These are phyloP conservation scores for Protea cynaroides DNA, from an alignment of 164 flowering plant species.

Conservation along the genomic window DNA sequence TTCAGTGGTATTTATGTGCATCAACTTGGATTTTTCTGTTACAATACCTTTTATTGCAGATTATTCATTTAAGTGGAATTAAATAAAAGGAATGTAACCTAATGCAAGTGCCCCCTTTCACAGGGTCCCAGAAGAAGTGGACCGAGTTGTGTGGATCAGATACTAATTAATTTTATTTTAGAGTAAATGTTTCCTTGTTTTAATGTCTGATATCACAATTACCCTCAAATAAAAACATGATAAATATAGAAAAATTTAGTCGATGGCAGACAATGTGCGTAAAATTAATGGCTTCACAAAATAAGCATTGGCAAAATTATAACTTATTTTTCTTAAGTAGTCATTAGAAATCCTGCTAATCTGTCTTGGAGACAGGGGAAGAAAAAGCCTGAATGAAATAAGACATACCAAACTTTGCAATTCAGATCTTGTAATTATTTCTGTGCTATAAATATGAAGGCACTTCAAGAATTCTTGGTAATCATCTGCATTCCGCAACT, in stretches of 20 bases:
- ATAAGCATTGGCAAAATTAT: neutral
- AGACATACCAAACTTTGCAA: conserved; percentile 67
- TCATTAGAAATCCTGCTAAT: neutral
- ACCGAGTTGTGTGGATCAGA: no score
- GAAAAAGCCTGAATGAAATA: neutral
- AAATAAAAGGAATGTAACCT: no score
- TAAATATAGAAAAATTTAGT: no score
- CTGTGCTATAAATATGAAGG: conserved; percentile 59
- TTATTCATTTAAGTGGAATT: no score
- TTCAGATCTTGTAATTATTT: conserved; percentile 60
- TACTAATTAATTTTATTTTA: neutral
- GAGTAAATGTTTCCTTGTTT: neutral
- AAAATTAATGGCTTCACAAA: neutral
- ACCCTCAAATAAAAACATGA: neutral
- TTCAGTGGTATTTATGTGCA: no score
- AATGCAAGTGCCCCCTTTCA: no score
- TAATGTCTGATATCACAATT: neutral
- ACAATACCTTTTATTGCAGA: no score
- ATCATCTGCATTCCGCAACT: conserved; percentile 39
- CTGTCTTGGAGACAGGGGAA: neutral
- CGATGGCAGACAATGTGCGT: neutral
- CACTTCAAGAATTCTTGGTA: conserved; percentile 69
- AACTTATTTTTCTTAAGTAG: neutral
- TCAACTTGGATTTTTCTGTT: no score
- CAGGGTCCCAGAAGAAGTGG: no score